A percentile compares a stretch with the other conserved stretches of the same genome.
Conservation (phyloP, 192 early-diverging fungal species). For the Chytriomyces sp. region DNA sequence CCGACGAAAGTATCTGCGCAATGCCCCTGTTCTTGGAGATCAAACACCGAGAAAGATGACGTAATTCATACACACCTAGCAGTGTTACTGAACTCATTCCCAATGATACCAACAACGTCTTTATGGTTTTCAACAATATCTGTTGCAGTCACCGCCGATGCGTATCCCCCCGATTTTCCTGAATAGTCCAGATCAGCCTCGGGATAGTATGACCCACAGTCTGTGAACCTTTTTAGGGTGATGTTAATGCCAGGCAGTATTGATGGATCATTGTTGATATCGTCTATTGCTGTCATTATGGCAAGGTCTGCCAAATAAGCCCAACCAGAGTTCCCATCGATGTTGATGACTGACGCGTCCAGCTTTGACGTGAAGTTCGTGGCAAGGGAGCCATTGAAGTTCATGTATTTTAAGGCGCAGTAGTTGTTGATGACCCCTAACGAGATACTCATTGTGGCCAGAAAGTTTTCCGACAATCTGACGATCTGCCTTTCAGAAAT, state of each 20-base stretch:
- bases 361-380: not conserved
- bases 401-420: not conserved
- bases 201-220: not conserved
- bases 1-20: too few species aligned
- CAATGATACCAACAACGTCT: constrained; percentile 9
- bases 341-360: not conserved
- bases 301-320: not conserved
- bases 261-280: not conserved
- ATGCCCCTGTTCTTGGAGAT: not conserved
- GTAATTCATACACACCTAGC: not conserved
- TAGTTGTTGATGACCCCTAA: constrained; percentile 6
- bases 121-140: not conserved
- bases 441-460: constrained; percentile 1
- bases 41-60: too few species aligned
- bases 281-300: not conserved
- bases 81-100: not conserved
- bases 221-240: constrained; percentile 1
- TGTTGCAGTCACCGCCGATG: not conserved
- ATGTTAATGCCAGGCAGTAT: not conserved
- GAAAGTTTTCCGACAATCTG: too few species aligned
- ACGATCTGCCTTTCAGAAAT: too few species aligned
- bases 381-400: not conserved
- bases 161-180: constrained; percentile 3
- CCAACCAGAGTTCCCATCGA: not conserved
- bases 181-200: not conserved